Base-by-base conservation (phyloP, 371 early-diverging fungal species). In the Mucor irregularis region DNA sequence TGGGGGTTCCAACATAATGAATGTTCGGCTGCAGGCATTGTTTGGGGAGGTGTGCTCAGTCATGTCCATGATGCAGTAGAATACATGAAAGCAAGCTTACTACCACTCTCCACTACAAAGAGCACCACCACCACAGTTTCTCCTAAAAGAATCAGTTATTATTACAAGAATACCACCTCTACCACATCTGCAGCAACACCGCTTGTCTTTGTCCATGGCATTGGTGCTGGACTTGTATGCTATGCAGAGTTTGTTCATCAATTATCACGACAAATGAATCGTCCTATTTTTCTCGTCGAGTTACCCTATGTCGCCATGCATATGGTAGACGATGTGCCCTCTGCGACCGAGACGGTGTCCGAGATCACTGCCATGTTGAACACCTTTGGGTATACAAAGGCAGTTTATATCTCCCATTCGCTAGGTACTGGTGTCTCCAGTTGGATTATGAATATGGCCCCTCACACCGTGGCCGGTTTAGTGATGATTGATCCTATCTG, bases 401-500 rank as follows among this genome's bases (percentile, higher is more conserved):
- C 90, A 7, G 65, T 77, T 3, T 75, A 85, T 64, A 73, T 88
- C 25, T 84, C 81, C 0, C 90, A 90, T 62, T 86, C 87, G 5
- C 56, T 88, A 5, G 90, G 90, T 14, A 84, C 88, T n/a, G 73
- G 62, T 28, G 66, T 68, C 0, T 50, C 71, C 3, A 74, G 73
- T 31, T 78, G 78, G 78, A 56, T 84, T 33, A 69, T 76, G 35
- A 69, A 58, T 9, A 58, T 52, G 19, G 68, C 78, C 0, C 81
- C 83, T 4, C 65, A 81, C 5, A 62, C 67, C 16, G 66, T 86
- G 2, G 76, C 69, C 5, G 82, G 85, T 5, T 26, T 68, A 19
- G 73, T 85, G 6, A 50, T 90, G 50, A 65, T 84, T n/a, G 90
- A 90, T 43, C 90, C 90, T 5, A 83, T 90, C 45, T 82, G 84